Conservation (phyloP, 345 rosid species). For the Passiflora organensis region DNA sequence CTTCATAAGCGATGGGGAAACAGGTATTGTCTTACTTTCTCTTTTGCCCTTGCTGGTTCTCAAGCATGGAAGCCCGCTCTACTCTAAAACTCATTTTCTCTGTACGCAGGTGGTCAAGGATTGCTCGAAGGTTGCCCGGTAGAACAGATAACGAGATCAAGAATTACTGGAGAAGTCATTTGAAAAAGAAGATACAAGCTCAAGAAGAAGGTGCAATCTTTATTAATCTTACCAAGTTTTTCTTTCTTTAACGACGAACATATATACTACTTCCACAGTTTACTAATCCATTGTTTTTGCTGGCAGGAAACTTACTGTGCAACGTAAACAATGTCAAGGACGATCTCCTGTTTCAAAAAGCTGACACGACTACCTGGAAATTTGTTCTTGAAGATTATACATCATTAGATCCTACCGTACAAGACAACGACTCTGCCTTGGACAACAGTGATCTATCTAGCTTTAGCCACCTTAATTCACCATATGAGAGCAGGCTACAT, state of each 20-base stretch:
- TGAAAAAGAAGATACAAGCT: conserved; percentile 41
- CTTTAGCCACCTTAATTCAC: conserved; percentile 28
- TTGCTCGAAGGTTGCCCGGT: conserved; percentile 65
- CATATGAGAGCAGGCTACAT: conserved; percentile 40
- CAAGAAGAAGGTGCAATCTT: conserved; percentile 39
- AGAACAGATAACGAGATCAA: conserved; percentile 72
- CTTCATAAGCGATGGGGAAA: conserved; percentile 68
- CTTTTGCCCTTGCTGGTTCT: neutral
- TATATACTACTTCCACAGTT: neutral
- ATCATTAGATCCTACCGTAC: no score
- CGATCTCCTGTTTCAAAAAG: conserved; percentile 12
- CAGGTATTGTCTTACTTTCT: conserved; percentile 37
- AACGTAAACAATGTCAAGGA: conserved; percentile 9
- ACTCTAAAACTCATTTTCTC: no score
- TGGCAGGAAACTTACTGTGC: conserved; percentile 13
- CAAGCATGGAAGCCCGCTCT: no score
- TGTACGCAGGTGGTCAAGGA: conserved; percentile 49
- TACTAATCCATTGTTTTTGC: neutral
- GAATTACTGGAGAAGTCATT: conserved; percentile 68
- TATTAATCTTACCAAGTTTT: neutral
- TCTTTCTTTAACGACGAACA: neutral
- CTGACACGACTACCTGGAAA: conserved; percentile 12
- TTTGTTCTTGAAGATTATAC: conserved; percentile 4
- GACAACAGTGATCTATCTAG: conserved; percentile 3
- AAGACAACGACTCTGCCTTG: no score